phyloP scores from a whole-genome alignment of 2,329 filamentous ascomycete species.

The Botryosphaeria dothidea region DNA sequence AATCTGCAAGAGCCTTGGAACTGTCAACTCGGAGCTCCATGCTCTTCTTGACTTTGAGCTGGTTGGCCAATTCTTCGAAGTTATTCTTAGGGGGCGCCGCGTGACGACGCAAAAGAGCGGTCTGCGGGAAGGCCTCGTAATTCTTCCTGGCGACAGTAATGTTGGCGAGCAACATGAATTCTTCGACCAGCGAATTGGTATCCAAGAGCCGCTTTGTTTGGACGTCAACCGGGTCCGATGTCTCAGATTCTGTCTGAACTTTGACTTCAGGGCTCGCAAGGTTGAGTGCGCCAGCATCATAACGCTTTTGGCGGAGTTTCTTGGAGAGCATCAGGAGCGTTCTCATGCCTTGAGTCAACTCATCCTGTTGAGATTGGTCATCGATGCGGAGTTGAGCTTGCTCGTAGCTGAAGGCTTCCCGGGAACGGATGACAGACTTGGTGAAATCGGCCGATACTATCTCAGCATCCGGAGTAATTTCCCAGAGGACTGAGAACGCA shows the following conservation, averaged over 20 bases:
- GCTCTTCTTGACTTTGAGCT: constrained; percentile 83
- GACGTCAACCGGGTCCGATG: constrained; percentile 92
- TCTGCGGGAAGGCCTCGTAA: constrained; percentile 90
- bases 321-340: constrained; percentile 85
- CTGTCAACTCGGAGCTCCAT: constrained; percentile 81
- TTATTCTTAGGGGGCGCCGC: constrained; percentile 91
- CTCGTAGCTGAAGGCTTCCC: constrained; percentile 97
- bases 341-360: constrained; percentile 87
- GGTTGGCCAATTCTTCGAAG: constrained; percentile 90
- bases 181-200: constrained; percentile 96
- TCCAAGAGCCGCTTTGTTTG: constrained; percentile 93
- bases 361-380: constrained; percentile 81
- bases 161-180: constrained; percentile 99
- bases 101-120: constrained; percentile 89
- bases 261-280: constrained; percentile 97
- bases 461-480: constrained; percentile 81
- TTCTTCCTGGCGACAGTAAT: constrained; percentile 89
- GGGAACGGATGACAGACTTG: constrained; percentile 95
- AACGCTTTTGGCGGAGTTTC: constrained; percentile 90
- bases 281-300: constrained; percentile 93
- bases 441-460: constrained; percentile 86
- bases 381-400: constrained; percentile 93
- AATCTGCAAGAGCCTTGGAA: constrained; percentile 90
- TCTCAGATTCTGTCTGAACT: constrained; percentile 92
- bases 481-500: constrained; percentile 63